Evolutionary conservation across 257 asterid genomes (phyloP).

Genomic region (Nicotiana paniculata): DNA sequence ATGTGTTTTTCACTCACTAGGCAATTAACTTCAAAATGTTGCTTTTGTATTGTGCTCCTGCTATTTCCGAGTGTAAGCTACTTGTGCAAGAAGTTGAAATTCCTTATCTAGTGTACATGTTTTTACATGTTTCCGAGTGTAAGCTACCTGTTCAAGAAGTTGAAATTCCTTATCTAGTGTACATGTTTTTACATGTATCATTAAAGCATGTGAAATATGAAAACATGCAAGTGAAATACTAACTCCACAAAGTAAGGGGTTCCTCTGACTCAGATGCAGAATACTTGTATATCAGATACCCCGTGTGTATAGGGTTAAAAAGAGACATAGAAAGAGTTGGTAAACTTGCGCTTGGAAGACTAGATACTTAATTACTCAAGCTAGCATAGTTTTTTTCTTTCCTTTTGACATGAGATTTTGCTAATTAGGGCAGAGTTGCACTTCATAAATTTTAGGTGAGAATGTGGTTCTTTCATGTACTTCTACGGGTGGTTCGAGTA

Average conservation of each 20-base stretch:
- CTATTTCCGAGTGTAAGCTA: not conserved
- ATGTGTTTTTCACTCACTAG: not conserved
- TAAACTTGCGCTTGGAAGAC: not conserved
- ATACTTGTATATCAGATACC: not conserved
- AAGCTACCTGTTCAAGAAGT: not conserved
- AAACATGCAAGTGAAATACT: slow-evolving; percentile 4
- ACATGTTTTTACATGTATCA: not conserved
- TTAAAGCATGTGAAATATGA: not conserved
- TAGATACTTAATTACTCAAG: not conserved
- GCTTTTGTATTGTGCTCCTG: not conserved
- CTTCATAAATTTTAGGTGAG: not conserved
- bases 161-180: not conserved
- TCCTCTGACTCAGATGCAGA: not conserved
- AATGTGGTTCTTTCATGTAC: not conserved
- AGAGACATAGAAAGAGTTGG: not conserved
- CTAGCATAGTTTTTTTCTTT: not conserved
- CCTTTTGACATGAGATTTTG: not conserved
- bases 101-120: not conserved
- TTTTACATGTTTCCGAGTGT: not conserved
- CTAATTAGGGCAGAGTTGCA: not conserved
- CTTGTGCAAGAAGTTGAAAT: not conserved
- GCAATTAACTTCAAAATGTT: not conserved
- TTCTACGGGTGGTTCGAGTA: not conserved
- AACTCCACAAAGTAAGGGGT: not conserved
- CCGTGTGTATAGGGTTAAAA: not conserved